These are phyloP conservation scores for Collybiopsis confluens DNA, from an alignment of 768 basidiomycete species.

Conservation along the genomic window DNA sequence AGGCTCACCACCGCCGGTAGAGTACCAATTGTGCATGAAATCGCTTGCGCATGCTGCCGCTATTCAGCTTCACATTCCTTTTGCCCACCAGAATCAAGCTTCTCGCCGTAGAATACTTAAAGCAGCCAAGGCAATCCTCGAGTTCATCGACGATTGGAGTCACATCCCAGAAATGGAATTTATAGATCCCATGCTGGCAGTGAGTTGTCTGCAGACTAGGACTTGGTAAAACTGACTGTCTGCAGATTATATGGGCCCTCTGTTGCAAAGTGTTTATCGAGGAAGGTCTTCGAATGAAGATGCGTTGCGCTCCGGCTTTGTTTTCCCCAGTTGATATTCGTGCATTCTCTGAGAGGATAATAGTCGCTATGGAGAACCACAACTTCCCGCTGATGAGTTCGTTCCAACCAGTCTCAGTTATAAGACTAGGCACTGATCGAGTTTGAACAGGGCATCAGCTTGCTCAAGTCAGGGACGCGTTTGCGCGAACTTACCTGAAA, in stretches of 20 bases:
- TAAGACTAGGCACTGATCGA: too few relatives aligned
- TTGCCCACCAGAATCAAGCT: conserved; percentile 9
- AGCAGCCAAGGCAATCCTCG: conserved; percentile 11
- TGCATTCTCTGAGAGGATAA: background rate
- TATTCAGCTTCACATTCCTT: conserved; percentile 24
- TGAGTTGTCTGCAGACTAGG: background rate
- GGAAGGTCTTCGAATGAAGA: background rate
- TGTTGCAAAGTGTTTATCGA: background rate
- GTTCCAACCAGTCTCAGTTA: background rate
- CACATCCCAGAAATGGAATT: conserved; percentile 7
- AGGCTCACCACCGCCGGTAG: conserved; percentile 12
- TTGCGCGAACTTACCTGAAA: background rate
- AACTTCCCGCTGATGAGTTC: conserved; percentile 5
- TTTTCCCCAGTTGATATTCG: background rate
- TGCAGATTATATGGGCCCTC: background rate
- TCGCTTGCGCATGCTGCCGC: conserved; percentile 29
- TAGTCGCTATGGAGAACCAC: background rate
- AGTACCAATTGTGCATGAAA: conserved; percentile 25
- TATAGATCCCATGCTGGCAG: conserved; percentile 16
- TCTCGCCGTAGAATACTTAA: conserved; percentile 11
- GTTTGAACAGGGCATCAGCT: background rate
- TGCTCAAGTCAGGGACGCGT: conserved; percentile 31
- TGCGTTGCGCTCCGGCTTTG: too few relatives aligned
- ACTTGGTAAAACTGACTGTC: background rate
- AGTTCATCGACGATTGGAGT: conserved; percentile 8